These are phyloP conservation scores for Volvariella volvacea DNA, from an alignment of 1,284 basidiomycete genomes.

Conservation along the genomic window DNA sequence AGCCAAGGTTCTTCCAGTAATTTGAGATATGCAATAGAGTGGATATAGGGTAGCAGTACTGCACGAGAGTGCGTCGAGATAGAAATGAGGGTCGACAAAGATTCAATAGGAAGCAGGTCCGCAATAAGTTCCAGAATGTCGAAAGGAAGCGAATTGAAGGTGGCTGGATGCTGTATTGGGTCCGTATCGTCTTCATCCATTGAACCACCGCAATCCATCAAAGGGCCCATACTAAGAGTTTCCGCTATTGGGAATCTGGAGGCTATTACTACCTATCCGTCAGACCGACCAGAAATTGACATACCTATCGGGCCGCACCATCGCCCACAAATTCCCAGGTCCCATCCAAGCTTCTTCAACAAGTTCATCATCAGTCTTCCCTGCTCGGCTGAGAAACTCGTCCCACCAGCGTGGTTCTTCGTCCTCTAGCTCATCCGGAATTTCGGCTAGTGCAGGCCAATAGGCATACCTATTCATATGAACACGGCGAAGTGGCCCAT, in stretches of 20 bases:
- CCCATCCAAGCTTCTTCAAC: conserved; percentile 11
- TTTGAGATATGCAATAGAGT: no score
- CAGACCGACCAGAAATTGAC: background rate
- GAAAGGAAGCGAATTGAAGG: conserved; percentile 4
- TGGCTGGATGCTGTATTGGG: background rate
- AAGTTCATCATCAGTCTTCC: conserved; percentile 7
- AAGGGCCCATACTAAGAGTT: background rate
- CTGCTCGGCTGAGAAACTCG: conserved; percentile 6
- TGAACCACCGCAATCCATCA: no score
- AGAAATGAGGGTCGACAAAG: conserved; percentile 1
- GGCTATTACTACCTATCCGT: no score
- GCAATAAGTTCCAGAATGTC: conserved; percentile 8
- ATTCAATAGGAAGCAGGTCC: conserved; percentile 4
- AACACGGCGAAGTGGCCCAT: no score
- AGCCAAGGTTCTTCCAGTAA: no score
- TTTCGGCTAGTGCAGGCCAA: no score
- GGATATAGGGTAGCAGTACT: no score
- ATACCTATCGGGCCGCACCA: conserved; percentile 10
- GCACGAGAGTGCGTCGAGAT: background rate
- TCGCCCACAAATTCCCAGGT: conserved; percentile 11
- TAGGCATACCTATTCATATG: no score
- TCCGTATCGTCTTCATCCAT: no score
- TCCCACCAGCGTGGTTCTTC: conserved; percentile 5
- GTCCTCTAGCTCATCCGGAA: background rate
- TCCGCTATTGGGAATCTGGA: conserved; percentile 9